phyloP scores from a whole-genome alignment of 129 eudicot species.

The carrot (Daucus carota) region DNA sequence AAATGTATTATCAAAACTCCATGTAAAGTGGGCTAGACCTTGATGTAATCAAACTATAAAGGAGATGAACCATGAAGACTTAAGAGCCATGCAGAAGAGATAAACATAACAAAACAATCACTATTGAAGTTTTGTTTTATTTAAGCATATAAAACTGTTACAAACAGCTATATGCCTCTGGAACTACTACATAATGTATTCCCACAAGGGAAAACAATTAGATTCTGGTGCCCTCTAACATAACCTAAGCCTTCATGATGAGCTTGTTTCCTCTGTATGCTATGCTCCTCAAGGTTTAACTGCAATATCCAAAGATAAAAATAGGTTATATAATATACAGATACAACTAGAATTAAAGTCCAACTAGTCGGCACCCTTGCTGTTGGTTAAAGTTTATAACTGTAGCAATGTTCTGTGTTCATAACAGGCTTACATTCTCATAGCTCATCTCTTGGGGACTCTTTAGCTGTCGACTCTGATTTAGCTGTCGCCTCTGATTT shows the following conservation, averaged over 20 bases:
- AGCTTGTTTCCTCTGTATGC: background rate
- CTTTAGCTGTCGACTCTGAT: slow-evolving; percentile 9
- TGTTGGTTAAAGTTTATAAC: no score
- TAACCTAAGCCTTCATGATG: background rate
- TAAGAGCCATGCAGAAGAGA: background rate
- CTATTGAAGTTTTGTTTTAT: background rate
- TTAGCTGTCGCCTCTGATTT: slow-evolving; percentile 7
- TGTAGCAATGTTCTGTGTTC: background rate
- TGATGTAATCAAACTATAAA: no score
- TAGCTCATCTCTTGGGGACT: slow-evolving; percentile 54
- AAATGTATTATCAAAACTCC: no score
- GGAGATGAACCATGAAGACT: no score
- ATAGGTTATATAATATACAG: background rate
- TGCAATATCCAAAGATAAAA: background rate
- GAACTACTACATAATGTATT: background rate
- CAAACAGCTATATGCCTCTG: background rate
- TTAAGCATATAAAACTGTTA: background rate
- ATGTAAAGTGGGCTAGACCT: no score
- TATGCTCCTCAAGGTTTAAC: background rate
- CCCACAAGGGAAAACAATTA: background rate
- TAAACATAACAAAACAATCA: background rate
- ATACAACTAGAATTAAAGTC: background rate
- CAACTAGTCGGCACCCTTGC: no score
- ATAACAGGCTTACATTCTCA: slow-evolving; percentile 38
- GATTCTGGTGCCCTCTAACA: background rate